Percentiles rank a stretch among this genome's conserved stretches.
Conservation (phyloP, 106 monocot genomes). For the Phalaenopsis aphrodite region DNA sequence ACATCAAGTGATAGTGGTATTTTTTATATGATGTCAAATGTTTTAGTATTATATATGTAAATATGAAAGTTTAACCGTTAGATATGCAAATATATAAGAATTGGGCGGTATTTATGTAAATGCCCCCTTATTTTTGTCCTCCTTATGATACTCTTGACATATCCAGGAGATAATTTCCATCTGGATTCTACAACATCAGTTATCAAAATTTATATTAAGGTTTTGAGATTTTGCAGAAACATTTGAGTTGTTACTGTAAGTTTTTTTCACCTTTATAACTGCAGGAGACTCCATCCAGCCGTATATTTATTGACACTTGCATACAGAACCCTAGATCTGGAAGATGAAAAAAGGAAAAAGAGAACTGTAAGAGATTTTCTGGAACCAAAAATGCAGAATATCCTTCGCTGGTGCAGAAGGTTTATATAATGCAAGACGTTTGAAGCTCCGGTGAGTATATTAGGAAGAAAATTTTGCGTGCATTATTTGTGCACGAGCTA, state of each 20-base stretch:
- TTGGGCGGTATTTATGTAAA: too few species aligned
- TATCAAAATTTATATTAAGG: not conserved
- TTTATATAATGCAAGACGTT: slow-evolving; percentile 14
- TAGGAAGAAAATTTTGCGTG: not conserved
- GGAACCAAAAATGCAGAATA: slow-evolving; percentile 27
- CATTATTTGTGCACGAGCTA: too few species aligned
- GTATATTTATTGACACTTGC: slow-evolving; percentile 87
- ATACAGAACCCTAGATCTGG: slow-evolving; percentile 87
- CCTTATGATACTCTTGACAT: not conserved
- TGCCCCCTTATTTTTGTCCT: not conserved
- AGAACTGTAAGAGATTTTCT: slow-evolving; percentile 34
- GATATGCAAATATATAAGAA: too few species aligned
- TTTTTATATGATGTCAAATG: too few species aligned
- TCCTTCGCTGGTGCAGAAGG: slow-evolving; percentile 62
- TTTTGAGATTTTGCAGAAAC: not conserved
- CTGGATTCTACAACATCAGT: not conserved
- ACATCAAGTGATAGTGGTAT: too few species aligned
- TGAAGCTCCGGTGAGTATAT: not conserved
- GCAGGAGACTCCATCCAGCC: slow-evolving; percentile 91
- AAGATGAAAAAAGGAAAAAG: slow-evolving; percentile 55
- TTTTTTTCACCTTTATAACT: not conserved
- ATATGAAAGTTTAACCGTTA: too few species aligned
- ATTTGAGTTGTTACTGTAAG: not conserved
- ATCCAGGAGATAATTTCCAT: not conserved
- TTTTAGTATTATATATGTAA: too few species aligned